phyloP scores from a whole-genome alignment of 2,329 filamentous ascomycete genomes.

The Pleurostoma richardsiae region DNA sequence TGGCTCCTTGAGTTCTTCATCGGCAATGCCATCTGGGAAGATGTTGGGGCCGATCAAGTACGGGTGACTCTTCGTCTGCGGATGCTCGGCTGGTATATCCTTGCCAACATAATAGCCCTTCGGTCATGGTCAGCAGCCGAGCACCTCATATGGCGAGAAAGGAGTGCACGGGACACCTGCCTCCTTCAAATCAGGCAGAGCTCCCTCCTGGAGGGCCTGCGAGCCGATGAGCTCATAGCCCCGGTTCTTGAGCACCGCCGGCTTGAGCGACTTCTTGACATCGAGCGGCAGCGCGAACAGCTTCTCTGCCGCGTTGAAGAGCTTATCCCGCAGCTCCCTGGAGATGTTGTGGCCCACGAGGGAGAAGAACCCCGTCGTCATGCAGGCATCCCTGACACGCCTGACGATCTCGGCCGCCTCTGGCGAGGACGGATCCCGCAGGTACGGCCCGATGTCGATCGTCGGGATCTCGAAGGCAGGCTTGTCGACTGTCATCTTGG shows the following conservation, averaged over 20 bases:
- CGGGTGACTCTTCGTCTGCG: constrained; percentile 28
- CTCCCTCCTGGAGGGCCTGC: constrained; percentile 37
- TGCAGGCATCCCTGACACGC: constrained; percentile 23
- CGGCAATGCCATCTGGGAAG: constrained; percentile 18
- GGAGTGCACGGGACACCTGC: constrained; percentile 3
- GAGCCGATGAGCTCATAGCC: constrained; percentile 44
- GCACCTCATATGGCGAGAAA: background rate
- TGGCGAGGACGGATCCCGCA: constrained; percentile 19
- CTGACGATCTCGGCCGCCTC: constrained; percentile 19
- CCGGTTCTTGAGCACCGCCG: constrained; percentile 25
- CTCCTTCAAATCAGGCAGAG: constrained; percentile 42
- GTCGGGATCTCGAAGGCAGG: constrained; percentile 20
- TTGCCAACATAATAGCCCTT: constrained; percentile 29
- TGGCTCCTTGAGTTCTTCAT: constrained; percentile 26
- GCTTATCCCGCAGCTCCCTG: constrained; percentile 10
- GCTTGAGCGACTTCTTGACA: constrained; percentile 35
- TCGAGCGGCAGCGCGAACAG: constrained; percentile 43
- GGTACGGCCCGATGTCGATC: constrained; percentile 24
- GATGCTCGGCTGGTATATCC: constrained; percentile 23
- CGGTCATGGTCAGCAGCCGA: background rate
- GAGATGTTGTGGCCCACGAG: constrained; percentile 19
- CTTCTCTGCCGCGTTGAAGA: constrained; percentile 23
- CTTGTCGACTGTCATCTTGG: background rate
- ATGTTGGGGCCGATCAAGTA: constrained; percentile 33
- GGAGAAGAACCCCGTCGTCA: constrained; percentile 21